These are phyloP conservation scores for Talaromyces islandicus DNA, from an alignment of 2,329 filamentous ascomycete species.

Conservation along the genomic window DNA sequence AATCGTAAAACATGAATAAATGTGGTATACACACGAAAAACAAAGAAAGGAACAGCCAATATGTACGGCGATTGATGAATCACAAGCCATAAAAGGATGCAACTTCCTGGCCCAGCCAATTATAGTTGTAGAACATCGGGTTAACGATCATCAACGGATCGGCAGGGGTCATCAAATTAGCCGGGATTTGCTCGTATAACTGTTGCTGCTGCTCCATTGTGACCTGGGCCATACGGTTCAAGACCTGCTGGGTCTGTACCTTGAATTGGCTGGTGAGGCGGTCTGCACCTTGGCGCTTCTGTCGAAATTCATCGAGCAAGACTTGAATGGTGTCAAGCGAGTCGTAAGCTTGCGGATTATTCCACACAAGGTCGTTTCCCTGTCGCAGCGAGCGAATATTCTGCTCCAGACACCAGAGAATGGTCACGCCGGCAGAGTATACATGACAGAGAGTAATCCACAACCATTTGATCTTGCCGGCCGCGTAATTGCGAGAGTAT, in stretches of 20 bases:
- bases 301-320: slow-evolving; percentile 32
- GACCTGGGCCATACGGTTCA: slow-evolving; percentile 30
- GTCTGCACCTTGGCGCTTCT: slow-evolving; percentile 31
- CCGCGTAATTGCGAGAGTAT: slow-evolving; percentile 34
- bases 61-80: not conserved
- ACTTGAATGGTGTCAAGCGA: slow-evolving; percentile 32
- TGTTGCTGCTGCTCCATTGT: slow-evolving; percentile 9
- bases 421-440: slow-evolving; percentile 35
- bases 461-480: slow-evolving; percentile 36
- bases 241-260: slow-evolving; percentile 32
- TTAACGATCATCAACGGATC: slow-evolving; percentile 10
- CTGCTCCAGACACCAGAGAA: slow-evolving; percentile 35
- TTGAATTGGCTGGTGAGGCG: slow-evolving; percentile 31
- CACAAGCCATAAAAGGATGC: slow-evolving; percentile 11
- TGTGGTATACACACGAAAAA: not conserved
- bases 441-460: slow-evolving; percentile 35
- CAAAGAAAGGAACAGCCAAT: not conserved
- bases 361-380: slow-evolving; percentile 24
- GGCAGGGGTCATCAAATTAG: not conserved
- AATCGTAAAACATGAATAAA: not conserved
- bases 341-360: slow-evolving; percentile 28
- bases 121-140: slow-evolving; percentile 10
- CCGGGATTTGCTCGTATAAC: not conserved
- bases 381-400: slow-evolving; percentile 29
- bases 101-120: slow-evolving; percentile 10